Percentiles rank a stretch among this genome's conserved stretches.
Evolutionary conservation across 352 stramenopile species (phyloP).

Genomic region (Phytophthora idaei): DNA sequence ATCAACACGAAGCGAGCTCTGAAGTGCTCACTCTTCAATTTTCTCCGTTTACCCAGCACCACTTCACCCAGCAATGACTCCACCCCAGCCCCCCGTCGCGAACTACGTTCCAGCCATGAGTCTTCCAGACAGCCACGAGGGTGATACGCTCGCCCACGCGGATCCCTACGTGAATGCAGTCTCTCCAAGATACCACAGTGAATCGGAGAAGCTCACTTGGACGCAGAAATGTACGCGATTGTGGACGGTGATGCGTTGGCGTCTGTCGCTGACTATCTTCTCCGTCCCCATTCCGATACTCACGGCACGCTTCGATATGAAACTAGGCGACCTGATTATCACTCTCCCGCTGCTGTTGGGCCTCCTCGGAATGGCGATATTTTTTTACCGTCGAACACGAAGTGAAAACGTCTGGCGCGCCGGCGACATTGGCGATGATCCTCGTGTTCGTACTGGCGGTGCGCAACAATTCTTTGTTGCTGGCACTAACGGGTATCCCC

Average conservation of each 20-base stretch:
- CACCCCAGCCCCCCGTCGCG: neutral
- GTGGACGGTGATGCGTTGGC: slow-evolving; percentile 26
- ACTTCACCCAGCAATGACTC: neutral
- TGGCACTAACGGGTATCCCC: slow-evolving; percentile 34
- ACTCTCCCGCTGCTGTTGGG: slow-evolving; percentile 17
- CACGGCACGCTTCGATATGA: slow-evolving; percentile 31
- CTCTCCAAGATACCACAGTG: neutral
- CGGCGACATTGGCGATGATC: slow-evolving; percentile 33
- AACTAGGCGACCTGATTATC: slow-evolving; percentile 33
- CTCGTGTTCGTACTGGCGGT: slow-evolving; percentile 38
- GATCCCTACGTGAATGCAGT: neutral
- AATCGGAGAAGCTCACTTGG: slow-evolving; percentile 1
- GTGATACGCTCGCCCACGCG: neutral
- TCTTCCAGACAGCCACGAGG: neutral
- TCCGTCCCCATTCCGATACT: slow-evolving; percentile 19
- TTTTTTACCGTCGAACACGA: slow-evolving; percentile 12
- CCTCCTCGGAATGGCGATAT: neutral
- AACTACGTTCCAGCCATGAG: neutral
- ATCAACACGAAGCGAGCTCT: neutral
- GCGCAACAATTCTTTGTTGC: slow-evolving; percentile 42
- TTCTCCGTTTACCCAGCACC: too few relatives aligned
- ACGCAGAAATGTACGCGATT: neutral
- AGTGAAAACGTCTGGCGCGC: slow-evolving; percentile 11
- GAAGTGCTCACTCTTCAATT: too few relatives aligned
- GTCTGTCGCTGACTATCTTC: slow-evolving; percentile 19